Conservation (phyloP, 2,329 filamentous ascomycete genomes). For the Annulohypoxylon truncatum region DNA sequence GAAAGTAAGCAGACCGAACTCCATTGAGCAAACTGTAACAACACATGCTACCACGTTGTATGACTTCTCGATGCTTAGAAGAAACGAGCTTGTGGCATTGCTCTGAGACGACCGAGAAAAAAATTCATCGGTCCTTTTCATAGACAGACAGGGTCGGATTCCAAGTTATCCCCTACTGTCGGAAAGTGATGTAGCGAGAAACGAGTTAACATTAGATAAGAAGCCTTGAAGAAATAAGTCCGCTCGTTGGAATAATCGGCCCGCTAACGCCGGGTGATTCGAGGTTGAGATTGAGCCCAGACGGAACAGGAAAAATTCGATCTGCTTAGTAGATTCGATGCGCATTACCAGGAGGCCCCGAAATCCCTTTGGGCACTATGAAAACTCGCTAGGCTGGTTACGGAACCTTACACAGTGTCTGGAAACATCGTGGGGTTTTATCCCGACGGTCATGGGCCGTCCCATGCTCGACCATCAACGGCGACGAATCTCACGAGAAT, state of each 20-base stretch:
- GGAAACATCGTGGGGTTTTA: slow-evolving; percentile 26
- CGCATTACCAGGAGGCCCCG: slow-evolving; percentile 11
- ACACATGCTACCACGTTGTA: slow-evolving; percentile 11
- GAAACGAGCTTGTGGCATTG: slow-evolving; percentile 8
- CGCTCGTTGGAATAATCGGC: slow-evolving; percentile 33
- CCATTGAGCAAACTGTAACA: slow-evolving; percentile 11
- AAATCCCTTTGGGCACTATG: slow-evolving; percentile 3
- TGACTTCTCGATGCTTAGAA: neutral
- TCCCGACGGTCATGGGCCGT: slow-evolving; percentile 24
- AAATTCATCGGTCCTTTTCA: slow-evolving; percentile 37
- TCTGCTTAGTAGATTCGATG: slow-evolving; percentile 12
- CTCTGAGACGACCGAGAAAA: neutral
- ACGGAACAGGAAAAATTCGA: slow-evolving; percentile 23
- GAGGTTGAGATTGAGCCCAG: slow-evolving; percentile 10
- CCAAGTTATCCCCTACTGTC: slow-evolving; percentile 23
- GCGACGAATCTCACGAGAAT: slow-evolving; percentile 26
- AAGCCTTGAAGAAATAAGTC: slow-evolving; percentile 18
- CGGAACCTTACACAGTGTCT: slow-evolving; percentile 15
- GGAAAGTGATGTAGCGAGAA: slow-evolving; percentile 22
- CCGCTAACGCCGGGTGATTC: slow-evolving; percentile 32
- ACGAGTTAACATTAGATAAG: slow-evolving; percentile 33
- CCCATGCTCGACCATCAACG: slow-evolving; percentile 8
- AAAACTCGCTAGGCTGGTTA: slow-evolving; percentile 13
- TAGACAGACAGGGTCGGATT: slow-evolving; percentile 19
- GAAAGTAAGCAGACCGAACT: neutral